Evolutionary conservation across 2,329 filamentous ascomycete genomes (phyloP), one percentile per base, ranked within the genome.

Genomic region (Fusarium circinatum): DNA sequence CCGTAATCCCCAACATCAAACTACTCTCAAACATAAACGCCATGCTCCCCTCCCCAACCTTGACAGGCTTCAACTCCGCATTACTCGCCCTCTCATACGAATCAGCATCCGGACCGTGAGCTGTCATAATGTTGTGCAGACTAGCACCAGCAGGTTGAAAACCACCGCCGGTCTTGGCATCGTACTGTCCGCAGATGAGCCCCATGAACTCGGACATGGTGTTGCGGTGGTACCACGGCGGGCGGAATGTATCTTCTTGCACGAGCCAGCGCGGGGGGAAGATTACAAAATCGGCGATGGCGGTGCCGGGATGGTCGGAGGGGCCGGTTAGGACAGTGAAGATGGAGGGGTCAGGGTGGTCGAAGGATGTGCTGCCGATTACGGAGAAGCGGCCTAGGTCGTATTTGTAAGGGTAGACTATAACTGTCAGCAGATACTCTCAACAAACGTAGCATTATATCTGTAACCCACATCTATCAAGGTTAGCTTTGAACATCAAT

Each of bases 261-360:
- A 93, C 91, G 30, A 93, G 87, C 92, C 92, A 94, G 34, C 91
- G 86, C 1, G 92, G 91, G 6, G 91, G 91, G 82, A 94, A 93
- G 81, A 93, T 90, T 78, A 93, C 90, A 75, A 94, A 93, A 82
- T 94, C 92, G 14, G 90, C 91, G 11, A 92, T 83, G 26, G 92
- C 90, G 0, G 91, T 92, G 14, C 91, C 90, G 0, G 89, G 85
- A 4, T 86, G 86, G 5, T 86, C 83, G 5, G 89, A 90, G 14
- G 87, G 89, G 2, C 89, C 90, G 4, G 92, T 90, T 8, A 93
- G 84, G 8, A 94, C 92, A 1, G 90, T 95, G 83, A 91, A 95
- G 80, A 96, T 95, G 68, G 88, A 91, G 1, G 93, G 93, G 78
- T 95, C 93, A 0, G 93, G 92, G 78, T 96, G 93, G 80, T 95